Conservation (phyloP, 208 protist genomes). For the Borovskyia barvae region DNA sequence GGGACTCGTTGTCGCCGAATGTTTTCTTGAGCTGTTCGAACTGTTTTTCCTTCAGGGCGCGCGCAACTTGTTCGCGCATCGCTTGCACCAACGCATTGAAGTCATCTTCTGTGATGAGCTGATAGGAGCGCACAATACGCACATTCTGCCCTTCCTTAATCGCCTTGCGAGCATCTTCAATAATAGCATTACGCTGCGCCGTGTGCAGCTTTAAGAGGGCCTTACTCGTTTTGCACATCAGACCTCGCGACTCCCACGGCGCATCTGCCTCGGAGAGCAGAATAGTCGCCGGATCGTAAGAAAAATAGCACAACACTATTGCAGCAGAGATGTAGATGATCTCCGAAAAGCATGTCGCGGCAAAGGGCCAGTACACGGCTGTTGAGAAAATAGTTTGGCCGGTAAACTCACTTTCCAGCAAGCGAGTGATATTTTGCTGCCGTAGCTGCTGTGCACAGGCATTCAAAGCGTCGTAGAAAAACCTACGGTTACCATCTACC, state of each 20-base stretch:
- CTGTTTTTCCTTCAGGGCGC: conserved; percentile 59
- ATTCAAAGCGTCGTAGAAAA: conserved; percentile 49
- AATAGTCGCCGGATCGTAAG: conserved; percentile 44
- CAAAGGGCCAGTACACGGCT: conserved; percentile 72
- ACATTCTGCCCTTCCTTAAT: conserved; percentile 65
- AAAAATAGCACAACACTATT: conserved; percentile 42
- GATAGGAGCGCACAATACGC: conserved; percentile 83
- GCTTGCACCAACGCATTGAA: conserved; percentile 71
- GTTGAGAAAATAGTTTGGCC: conserved; percentile 66
- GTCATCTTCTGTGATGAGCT: conserved; percentile 84
- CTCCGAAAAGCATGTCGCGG: conserved; percentile 43
- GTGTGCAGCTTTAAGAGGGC: conserved; percentile 77
- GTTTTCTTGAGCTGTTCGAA: conserved; percentile 73
- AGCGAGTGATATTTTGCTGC: conserved; percentile 12
- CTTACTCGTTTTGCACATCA: conserved; percentile 66
- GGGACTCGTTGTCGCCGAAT: conserved; percentile 67
- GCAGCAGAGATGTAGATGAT: conserved; percentile 48
- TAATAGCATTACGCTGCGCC: conserved; percentile 76
- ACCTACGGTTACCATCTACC: conserved; percentile 41
- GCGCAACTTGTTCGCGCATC: conserved; percentile 67
- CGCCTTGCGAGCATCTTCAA: conserved; percentile 68
- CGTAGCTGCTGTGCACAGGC: conserved; percentile 43
- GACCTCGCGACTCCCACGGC: conserved; percentile 73
- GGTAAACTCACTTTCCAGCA: conserved; percentile 63
- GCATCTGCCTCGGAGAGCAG: conserved; percentile 75